These are phyloP conservation scores for Strobilomyces echinocephalus DNA, from an alignment of 768 basidiomycete species.

Conservation along the genomic window DNA sequence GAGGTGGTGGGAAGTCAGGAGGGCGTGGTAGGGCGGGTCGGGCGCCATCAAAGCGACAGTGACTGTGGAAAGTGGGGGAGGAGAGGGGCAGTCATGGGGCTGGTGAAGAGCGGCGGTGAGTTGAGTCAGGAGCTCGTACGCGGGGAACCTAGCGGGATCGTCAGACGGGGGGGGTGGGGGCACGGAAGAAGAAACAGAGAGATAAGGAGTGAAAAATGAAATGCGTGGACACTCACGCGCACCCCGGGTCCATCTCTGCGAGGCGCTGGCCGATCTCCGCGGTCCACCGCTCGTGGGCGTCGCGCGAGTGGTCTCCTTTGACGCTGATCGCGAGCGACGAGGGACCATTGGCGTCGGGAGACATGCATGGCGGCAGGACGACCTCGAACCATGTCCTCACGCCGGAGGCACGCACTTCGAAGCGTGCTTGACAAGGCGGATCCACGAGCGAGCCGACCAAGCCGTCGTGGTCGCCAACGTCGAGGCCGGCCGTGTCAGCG, in stretches of 20 bases:
- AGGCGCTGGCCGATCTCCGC: slow-evolving; percentile 35
- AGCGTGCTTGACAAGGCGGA: slow-evolving; percentile 26
- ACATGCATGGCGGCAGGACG: slow-evolving; percentile 14
- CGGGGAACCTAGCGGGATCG: slow-evolving; percentile 43
- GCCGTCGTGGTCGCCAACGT: not conserved
- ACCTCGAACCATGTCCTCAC: slow-evolving; percentile 37
- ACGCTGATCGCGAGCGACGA: slow-evolving; percentile 30
- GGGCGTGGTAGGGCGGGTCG: slow-evolving; percentile 43
- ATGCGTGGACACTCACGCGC: slow-evolving; percentile 17
- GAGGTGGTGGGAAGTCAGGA: slow-evolving; percentile 72
- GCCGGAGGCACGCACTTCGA: slow-evolving; percentile 33
- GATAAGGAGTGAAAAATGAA: not conserved
- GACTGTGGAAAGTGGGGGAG: not conserved
- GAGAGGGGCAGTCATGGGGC: not conserved
- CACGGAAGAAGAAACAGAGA: too few relatives aligned
- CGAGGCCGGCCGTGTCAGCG: not conserved
- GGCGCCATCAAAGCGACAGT: not conserved
- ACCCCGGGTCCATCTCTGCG: slow-evolving; percentile 31
- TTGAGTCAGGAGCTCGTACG: slow-evolving; percentile 54
- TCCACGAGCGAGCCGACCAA: slow-evolving; percentile 1
- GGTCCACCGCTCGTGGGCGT: slow-evolving; percentile 49
- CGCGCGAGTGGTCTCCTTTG: slow-evolving; percentile 43
- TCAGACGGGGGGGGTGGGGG: too few relatives aligned
- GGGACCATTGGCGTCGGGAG: slow-evolving; percentile 1
- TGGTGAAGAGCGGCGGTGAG: slow-evolving; percentile 58